Conservation (phyloP, 129 eudicot genomes). For the Artemisia tridentata region DNA sequence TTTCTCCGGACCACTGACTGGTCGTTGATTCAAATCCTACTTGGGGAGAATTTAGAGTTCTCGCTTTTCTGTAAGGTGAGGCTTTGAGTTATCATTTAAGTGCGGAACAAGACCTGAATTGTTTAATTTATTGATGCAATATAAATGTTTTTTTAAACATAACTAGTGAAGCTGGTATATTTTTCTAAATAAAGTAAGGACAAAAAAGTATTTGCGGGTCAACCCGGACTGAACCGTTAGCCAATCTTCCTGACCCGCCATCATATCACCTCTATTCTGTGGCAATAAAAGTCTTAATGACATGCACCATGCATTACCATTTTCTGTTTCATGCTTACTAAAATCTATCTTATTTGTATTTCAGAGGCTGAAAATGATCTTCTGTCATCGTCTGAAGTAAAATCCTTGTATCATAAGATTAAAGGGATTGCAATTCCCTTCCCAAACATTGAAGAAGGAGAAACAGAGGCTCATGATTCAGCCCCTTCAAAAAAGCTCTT, state of each 20-base stretch:
- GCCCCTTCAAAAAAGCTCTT: slow-evolving; percentile 46
- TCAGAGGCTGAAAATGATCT: slow-evolving; percentile 50
- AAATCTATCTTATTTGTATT: slow-evolving; percentile 21
- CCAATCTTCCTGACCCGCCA: background rate
- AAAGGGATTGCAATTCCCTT: slow-evolving; percentile 45
- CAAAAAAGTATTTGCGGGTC: background rate
- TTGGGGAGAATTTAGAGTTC: too few relatives aligned
- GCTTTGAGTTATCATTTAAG: too few relatives aligned
- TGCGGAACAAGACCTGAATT: too few relatives aligned
- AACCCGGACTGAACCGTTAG: background rate
- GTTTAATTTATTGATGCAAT: background rate
- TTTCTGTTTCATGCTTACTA: slow-evolving; percentile 1
- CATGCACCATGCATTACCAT: background rate
- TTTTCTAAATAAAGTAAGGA: background rate
- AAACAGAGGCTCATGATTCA: slow-evolving; percentile 39
- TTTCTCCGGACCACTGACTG: too few relatives aligned
- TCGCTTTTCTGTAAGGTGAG: too few relatives aligned
- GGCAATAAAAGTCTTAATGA: background rate
- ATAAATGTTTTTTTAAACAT: background rate
- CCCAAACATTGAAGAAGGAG: slow-evolving; percentile 26
- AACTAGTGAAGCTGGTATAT: background rate
- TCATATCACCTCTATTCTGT: background rate
- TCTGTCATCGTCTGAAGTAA: slow-evolving; percentile 48
- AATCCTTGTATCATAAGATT: slow-evolving; percentile 42
- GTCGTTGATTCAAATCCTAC: too few relatives aligned